A percentile compares a stretch with the other conserved stretches of the same genome.
Evolutionary conservation across 805 yeast species (phyloP).

Genomic region (Yarrowia sp.): DNA sequence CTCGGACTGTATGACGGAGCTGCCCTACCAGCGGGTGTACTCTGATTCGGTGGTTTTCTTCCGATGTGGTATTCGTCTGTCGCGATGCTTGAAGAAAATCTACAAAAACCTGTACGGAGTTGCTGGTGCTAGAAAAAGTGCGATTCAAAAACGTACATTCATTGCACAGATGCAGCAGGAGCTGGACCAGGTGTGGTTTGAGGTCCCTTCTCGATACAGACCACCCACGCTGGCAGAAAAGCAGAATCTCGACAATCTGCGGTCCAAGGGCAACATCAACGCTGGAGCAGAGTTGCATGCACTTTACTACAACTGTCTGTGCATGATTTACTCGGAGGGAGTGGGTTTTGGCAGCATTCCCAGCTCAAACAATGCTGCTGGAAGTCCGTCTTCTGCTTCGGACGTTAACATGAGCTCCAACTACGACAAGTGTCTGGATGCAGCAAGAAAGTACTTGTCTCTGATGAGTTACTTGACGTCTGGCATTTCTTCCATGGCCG

Average conservation of each 20-base stretch:
- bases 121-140: slow-evolving; percentile 1
- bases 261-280: slow-evolving; percentile 20
- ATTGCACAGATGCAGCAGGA: slow-evolving; percentile 23
- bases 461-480: background rate
- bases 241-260: slow-evolving; percentile 15
- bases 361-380: background rate
- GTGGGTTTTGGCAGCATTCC: slow-evolving; percentile 6
- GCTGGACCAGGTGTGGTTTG: slow-evolving; percentile 18
- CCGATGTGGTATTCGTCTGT: background rate
- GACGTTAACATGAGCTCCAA: background rate
- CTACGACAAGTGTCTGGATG: slow-evolving; percentile 16
- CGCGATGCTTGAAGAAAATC: background rate
- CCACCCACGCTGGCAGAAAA: slow-evolving; percentile 12
- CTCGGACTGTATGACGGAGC: slow-evolving; percentile 13
- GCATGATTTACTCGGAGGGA: slow-evolving; percentile 8
- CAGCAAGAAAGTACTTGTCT: background rate
- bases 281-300: slow-evolving; percentile 16
- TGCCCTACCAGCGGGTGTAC: slow-evolving; percentile 8
- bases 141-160: background rate
- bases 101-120: slow-evolving; percentile 12
- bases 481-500: slow-evolving; percentile 1
- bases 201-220: slow-evolving; percentile 3
- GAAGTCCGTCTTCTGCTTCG: background rate
- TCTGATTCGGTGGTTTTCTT: slow-evolving; percentile 5
- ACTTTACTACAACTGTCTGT: slow-evolving; percentile 12